A percentile compares a stretch with the other conserved stretches of the same genome.
Evolutionary conservation across 2,329 filamentous ascomycete species (phyloP).

Genomic region (Fusarium keratoplasticum): DNA sequence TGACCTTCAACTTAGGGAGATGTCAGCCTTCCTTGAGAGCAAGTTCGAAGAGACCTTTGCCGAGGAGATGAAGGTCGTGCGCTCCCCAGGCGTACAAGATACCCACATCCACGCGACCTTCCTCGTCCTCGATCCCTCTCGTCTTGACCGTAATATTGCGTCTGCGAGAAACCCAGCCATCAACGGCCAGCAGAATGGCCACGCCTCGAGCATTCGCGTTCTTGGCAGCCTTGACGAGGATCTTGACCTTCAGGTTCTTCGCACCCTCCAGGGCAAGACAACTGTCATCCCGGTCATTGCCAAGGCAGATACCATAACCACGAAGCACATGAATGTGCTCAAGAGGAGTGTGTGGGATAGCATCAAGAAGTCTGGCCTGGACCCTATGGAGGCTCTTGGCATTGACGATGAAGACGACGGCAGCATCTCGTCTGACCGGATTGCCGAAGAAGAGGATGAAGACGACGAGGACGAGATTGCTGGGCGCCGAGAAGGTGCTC

Average conservation of each 20-base stretch:
- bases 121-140: slow-evolving; percentile 86
- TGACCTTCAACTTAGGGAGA: slow-evolving; percentile 91
- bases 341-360: slow-evolving; percentile 93
- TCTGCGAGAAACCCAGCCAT: slow-evolving; percentile 67
- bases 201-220: slow-evolving; percentile 53
- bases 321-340: slow-evolving; percentile 90
- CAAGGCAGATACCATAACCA: slow-evolving; percentile 97
- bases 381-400: slow-evolving; percentile 88
- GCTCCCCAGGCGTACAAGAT: slow-evolving; percentile 91
- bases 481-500: slow-evolving; percentile 30
- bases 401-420: slow-evolving; percentile 80
- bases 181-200: slow-evolving; percentile 64
- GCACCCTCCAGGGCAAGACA: slow-evolving; percentile 90
- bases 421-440: slow-evolving; percentile 64
- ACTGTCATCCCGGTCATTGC: slow-evolving; percentile 95
- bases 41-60: slow-evolving; percentile 98
- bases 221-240: slow-evolving; percentile 85
- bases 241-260: slow-evolving; percentile 90
- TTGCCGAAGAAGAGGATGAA: slow-evolving; percentile 67
- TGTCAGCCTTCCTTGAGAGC: slow-evolving; percentile 92
- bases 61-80: slow-evolving; percentile 97
- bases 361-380: slow-evolving; percentile 85
- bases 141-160: slow-evolving; percentile 85
- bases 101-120: slow-evolving; percentile 98
- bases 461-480: slow-evolving; percentile 42